These are phyloP conservation scores for Dendrothele bispora DNA, from an alignment of 768 basidiomycete species.

Conservation along the genomic window DNA sequence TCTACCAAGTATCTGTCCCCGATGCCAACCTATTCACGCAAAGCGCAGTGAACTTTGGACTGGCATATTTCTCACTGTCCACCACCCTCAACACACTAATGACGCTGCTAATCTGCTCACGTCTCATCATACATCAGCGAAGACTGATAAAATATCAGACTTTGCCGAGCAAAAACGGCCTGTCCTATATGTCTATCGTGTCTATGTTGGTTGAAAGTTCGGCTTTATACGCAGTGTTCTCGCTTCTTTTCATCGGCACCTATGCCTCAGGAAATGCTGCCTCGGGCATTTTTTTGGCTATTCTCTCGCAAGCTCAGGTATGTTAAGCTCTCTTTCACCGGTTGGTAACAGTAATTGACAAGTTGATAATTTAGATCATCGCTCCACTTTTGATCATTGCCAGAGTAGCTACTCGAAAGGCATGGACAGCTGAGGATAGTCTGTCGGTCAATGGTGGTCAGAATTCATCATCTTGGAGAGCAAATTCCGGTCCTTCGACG, in stretches of 20 bases:
- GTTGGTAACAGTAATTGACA: not conserved
- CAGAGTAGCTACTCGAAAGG: conserved; percentile 6
- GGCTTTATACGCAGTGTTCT: conserved; percentile 22
- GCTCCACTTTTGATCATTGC: conserved; percentile 8
- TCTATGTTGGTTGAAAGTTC: conserved; percentile 36
- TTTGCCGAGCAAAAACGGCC: not conserved
- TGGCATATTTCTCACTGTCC: conserved; percentile 27
- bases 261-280: conserved; percentile 19
- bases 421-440: not conserved
- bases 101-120: conserved; percentile 23
- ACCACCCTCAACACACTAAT: conserved; percentile 26
- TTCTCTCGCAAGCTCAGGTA: conserved; percentile 23
- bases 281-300: conserved; percentile 17
- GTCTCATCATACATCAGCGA: conserved; percentile 21
- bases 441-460: not conserved
- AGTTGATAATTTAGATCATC: conserved; percentile 3
- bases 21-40: conserved; percentile 13
- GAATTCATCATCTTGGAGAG: too few relatives aligned
- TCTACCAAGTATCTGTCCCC: conserved; percentile 12
- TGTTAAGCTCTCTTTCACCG: not conserved
- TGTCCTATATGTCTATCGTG: conserved; percentile 21
- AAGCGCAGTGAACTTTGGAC: conserved; percentile 16
- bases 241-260: conserved; percentile 24
- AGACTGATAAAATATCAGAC: not conserved
- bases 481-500: too few relatives aligned